phyloP scores from a whole-genome alignment of 1,284 basidiomycete genomes.

The Irpex rosettiformis region DNA sequence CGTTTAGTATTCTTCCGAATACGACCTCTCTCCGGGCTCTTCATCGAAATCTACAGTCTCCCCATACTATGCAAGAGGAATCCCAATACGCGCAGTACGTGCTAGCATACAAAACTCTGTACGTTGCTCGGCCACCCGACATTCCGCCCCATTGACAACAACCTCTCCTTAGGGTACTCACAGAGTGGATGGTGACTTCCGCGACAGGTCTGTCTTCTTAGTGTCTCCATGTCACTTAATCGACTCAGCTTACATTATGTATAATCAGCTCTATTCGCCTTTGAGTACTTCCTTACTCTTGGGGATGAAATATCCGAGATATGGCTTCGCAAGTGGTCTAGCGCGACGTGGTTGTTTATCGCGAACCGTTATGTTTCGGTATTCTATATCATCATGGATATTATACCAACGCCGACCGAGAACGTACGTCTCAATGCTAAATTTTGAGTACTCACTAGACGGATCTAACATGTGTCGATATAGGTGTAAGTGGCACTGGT shows the following conservation, averaged over 20 bases:
- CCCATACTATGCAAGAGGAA: not conserved
- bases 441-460: not conserved
- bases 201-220: not conserved
- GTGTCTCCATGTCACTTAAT: not conserved
- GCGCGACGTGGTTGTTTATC: slow-evolving; percentile 14
- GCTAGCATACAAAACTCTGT: not conserved
- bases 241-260: not conserved
- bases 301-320: slow-evolving; percentile 13
- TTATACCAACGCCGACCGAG: slow-evolving; percentile 4
- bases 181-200: not conserved
- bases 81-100: not conserved
- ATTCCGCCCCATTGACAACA: not conserved
- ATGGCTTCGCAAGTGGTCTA: slow-evolving; percentile 12
- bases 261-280: slow-evolving; percentile 11
- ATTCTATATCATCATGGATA: slow-evolving; percentile 6
- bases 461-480: not conserved
- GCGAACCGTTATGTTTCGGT: slow-evolving; percentile 16
- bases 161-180: not conserved
- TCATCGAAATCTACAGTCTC: too few relatives aligned
- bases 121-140: not conserved
- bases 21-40: too few relatives aligned
- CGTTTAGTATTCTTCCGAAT: too few relatives aligned
- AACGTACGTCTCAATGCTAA: not conserved
- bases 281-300: slow-evolving; percentile 16
- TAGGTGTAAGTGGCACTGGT: not conserved